phyloP scores from a whole-genome alignment of 1,284 basidiomycete genomes.

The Neotropicomus parvogracilis region DNA sequence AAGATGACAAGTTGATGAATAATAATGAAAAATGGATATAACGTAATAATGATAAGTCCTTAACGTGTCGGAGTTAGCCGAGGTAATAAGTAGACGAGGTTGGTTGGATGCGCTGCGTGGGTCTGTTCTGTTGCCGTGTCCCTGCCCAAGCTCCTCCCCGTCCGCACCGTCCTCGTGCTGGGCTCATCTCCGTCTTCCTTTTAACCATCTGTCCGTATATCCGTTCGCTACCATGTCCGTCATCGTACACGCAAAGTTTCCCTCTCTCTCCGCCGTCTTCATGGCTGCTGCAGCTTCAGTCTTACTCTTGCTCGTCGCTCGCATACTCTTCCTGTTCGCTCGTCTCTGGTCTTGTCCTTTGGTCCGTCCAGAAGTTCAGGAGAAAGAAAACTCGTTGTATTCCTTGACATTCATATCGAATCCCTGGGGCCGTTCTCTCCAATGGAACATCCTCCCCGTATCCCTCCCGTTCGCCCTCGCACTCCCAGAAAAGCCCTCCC shows the following conservation, averaged over 20 bases:
- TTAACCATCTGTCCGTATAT: conserved; percentile 9
- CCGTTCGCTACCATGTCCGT: conserved; percentile 25
- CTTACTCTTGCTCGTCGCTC: conserved; percentile 30
- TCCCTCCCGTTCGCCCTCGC: conserved; percentile 28
- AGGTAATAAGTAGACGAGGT: conserved; percentile 21
- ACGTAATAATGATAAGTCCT: conserved; percentile 21
- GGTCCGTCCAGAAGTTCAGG: conserved; percentile 7
- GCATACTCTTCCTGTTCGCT: conserved; percentile 28
- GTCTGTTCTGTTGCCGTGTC: conserved; percentile 9
- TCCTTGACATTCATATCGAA: conserved; percentile 7
- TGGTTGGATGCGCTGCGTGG: conserved; percentile 17
- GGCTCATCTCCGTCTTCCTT: conserved; percentile 29
- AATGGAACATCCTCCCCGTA: conserved; percentile 27
- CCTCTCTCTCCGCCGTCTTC: conserved; percentile 30
- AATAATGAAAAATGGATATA: not conserved
- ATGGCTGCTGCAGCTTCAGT: conserved; percentile 30
- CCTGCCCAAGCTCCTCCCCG: too few relatives aligned
- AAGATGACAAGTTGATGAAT: too few relatives aligned
- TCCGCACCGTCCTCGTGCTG: conserved; percentile 16
- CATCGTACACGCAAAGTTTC: conserved; percentile 31
- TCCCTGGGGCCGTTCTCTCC: conserved; percentile 22
- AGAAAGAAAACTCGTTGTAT: conserved; percentile 14
- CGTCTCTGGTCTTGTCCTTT: conserved; percentile 30
- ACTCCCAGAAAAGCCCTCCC: conserved; percentile 21
- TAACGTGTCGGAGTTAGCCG: conserved; percentile 24